These are phyloP conservation scores for Fusarium burgessii DNA, from an alignment of 2,329 filamentous ascomycete species.

Conservation along the genomic window DNA sequence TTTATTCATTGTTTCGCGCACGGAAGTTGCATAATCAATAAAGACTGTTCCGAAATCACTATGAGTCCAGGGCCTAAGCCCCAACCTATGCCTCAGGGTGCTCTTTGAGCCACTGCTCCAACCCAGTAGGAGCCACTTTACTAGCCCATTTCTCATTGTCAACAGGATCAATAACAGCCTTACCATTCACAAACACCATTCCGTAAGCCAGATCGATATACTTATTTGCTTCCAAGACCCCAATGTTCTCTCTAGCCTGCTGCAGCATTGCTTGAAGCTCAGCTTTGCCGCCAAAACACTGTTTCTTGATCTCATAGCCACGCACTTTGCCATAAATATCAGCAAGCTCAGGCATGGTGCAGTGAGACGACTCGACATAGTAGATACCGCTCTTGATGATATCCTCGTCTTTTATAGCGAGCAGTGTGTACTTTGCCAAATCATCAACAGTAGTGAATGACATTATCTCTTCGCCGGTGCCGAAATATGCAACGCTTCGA, in stretches of 20 bases:
- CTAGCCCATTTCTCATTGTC: constrained; percentile 1
- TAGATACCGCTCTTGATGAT: not conserved
- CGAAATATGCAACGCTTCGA: not conserved
- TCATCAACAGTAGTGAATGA: constrained; percentile 8
- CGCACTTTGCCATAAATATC: not conserved
- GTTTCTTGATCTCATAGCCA: not conserved
- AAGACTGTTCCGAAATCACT: not conserved
- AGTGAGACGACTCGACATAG: not conserved
- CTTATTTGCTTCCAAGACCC: not conserved
- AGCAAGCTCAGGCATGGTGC: not conserved
- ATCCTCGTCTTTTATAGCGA: not conserved
- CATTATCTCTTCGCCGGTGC: not conserved
- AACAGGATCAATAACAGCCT: not conserved
- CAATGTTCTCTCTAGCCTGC: not conserved
- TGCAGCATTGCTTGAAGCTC: constrained; percentile 5
- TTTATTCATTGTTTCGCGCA: too few species aligned
- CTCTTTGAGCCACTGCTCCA: not conserved
- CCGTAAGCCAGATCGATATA: constrained; percentile 16
- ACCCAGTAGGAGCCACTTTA: not conserved
- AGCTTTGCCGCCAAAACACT: not conserved
- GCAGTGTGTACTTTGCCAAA: constrained; percentile 2
- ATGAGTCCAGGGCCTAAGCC: too few species aligned
- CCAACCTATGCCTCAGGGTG: not conserved
- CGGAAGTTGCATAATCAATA: not conserved
- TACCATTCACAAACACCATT: not conserved